phyloP scores from a whole-genome alignment of 225 moss, liverwort and hornwort species.

The Sphagnum tenellum region DNA sequence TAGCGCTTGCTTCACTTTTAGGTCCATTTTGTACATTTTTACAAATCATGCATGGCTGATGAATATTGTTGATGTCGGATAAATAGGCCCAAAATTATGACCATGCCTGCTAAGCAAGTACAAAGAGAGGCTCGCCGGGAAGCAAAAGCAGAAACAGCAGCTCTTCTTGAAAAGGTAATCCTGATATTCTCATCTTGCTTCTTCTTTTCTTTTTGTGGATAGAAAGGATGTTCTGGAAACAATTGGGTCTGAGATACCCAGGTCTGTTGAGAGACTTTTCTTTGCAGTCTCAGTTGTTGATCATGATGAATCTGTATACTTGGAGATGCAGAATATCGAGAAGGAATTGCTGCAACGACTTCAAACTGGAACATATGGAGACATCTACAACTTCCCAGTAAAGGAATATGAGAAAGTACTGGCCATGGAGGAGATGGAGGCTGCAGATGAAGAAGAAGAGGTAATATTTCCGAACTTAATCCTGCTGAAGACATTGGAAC shows the following conservation, averaged over 20 bases:
- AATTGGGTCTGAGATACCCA: no score
- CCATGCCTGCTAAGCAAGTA: conserved; percentile 82
- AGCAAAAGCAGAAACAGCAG: conserved; percentile 80
- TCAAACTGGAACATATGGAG: conserved; percentile 79
- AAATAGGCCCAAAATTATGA: conserved; percentile 72
- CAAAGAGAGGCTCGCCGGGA: conserved; percentile 73
- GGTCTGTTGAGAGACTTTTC: no score
- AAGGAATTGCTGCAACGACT: conserved; percentile 76
- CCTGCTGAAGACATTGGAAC: no score
- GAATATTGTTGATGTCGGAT: neutral
- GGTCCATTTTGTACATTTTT: no score
- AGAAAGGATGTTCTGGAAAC: neutral
- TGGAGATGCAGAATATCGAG: conserved; percentile 62
- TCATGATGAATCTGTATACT: no score
- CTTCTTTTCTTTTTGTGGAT: neutral
- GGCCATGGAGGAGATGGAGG: conserved; percentile 90
- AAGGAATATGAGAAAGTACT: conserved; percentile 87
- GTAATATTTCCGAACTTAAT: conserved; percentile 2
- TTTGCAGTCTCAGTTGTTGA: no score
- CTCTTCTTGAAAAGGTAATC: conserved; percentile 66
- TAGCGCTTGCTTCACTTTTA: no score
- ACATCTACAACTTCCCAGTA: conserved; percentile 83
- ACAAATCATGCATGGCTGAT: no score
- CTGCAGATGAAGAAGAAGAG: conserved; percentile 57
- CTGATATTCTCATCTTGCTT: neutral